These are phyloP conservation scores for Hyphopichia fennica DNA, from an alignment of 1,139 yeast species.

Conservation along the genomic window DNA sequence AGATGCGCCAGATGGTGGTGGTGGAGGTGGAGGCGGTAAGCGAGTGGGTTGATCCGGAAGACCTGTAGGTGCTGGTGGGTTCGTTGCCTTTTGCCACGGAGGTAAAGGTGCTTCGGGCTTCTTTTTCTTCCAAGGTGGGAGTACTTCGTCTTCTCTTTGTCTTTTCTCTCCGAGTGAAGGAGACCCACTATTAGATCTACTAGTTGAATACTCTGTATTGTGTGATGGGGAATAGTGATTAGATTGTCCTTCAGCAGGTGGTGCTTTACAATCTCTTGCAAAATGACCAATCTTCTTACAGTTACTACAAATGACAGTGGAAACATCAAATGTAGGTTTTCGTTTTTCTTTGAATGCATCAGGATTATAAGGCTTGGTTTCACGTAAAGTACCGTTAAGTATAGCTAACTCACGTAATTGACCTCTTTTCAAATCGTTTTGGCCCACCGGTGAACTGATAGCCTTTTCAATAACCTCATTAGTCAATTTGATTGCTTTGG, in stretches of 20 bases:
- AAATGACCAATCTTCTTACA: slow-evolving; percentile 88
- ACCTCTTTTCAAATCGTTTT: slow-evolving; percentile 85
- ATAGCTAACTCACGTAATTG: slow-evolving; percentile 92
- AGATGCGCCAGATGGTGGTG: not conserved
- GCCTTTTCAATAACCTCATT: slow-evolving; percentile 80
- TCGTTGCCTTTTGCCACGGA: slow-evolving; percentile 15
- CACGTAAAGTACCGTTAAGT: slow-evolving; percentile 90
- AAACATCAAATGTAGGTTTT: slow-evolving; percentile 47
- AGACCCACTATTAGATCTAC: too few species aligned
- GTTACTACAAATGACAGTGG: slow-evolving; percentile 64
- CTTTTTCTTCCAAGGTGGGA: slow-evolving; percentile 15
- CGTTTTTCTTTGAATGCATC: slow-evolving; percentile 46
- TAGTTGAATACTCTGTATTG: too few species aligned
- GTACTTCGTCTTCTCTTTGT: slow-evolving; percentile 6
- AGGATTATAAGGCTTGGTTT: slow-evolving; percentile 68
- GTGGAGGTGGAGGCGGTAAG: not conserved
- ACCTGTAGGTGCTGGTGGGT: slow-evolving; percentile 3
- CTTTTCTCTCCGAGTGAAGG: too few species aligned
- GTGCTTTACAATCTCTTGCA: slow-evolving; percentile 75
- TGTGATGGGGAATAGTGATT: not conserved
- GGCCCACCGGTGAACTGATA: slow-evolving; percentile 87
- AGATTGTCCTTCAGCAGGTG: not conserved
- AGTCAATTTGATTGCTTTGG: slow-evolving; percentile 72
- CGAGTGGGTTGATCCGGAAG: not conserved
- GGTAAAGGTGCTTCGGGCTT: slow-evolving; percentile 17